Evolutionary conservation across 1,284 basidiomycete species (phyloP), one percentile per base, ranked within the genome.

Genomic region (Bjerkandera adusta): DNA sequence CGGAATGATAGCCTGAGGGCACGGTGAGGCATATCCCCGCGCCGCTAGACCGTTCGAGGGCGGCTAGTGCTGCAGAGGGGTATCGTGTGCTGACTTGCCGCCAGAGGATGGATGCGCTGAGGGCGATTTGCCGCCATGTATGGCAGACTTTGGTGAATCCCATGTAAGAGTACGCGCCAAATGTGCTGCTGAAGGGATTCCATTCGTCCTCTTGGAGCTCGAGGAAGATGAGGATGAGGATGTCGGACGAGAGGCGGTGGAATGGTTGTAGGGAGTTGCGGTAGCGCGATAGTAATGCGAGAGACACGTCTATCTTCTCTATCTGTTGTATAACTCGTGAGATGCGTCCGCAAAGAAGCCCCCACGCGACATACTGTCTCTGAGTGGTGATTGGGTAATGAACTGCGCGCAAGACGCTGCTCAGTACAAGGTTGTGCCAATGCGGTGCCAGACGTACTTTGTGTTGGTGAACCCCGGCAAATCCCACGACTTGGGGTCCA

Each of bases 231-330:
- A 58, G 50, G n/a, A 57, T 50, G 20, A 65, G 53, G 43, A 65
- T 54, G 45, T 63, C 61, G 18, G 59, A 43, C 7, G 61, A 53
- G 7, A 63, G 50, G 18, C 58, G 56, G 43, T 61, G 53, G 30
- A 60, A 45, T n/a, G 61, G 61, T 8, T 56, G 54, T n/a, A 63
- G 49, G 34, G 55, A 55, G 43, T 65, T 65, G 38, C 63, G 57
- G 51, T 63, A 65, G 47, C 61, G 43, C 37, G 58, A 57, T 27
- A 64, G 59, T 13, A 63, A 40, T 4, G 63, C 58, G 16, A 63
- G 48, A 8, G 63, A 61, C 20, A 40, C 18, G 53, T 64, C 63
- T 0, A 64, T 45, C 20, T 49, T 48, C 12, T 55, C 57, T 30
- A 64, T 38, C 63, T 64, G 43, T 11, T n/a, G n/a, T n/a, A 29